phyloP scores from a whole-genome alignment of 2,329 filamentous ascomycete species.

The Rosellinia necatrix region DNA sequence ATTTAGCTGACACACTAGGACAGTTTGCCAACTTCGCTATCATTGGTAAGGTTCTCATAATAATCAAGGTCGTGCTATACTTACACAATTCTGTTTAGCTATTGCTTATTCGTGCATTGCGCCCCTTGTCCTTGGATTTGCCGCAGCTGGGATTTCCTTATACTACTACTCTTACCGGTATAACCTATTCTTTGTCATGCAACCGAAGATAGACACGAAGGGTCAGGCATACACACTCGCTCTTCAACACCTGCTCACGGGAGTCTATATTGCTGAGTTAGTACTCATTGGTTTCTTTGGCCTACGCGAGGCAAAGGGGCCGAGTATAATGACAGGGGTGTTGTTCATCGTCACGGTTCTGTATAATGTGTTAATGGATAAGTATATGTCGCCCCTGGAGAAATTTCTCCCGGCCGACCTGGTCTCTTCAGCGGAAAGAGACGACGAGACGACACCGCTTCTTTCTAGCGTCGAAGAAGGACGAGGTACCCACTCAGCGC shows the following conservation, averaged over 20 bases:
- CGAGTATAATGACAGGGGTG: constrained; percentile 64
- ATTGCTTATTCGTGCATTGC: constrained; percentile 78
- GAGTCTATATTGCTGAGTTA: constrained; percentile 71
- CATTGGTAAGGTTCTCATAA: constrained; percentile 33
- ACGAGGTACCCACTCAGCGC: constrained; percentile 28
- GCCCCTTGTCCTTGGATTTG: constrained; percentile 73
- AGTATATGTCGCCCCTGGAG: constrained; percentile 39
- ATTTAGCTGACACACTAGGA: constrained; percentile 14
- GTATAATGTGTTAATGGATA: constrained; percentile 57
- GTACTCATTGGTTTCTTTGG: constrained; percentile 73
- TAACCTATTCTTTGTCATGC: constrained; percentile 74
- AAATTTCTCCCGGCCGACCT: constrained; percentile 36
- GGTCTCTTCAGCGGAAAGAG: constrained; percentile 18
- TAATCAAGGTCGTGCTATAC: neutral
- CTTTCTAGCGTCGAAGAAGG: constrained; percentile 37
- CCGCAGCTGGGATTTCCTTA: constrained; percentile 67
- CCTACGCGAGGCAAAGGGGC: constrained; percentile 61
- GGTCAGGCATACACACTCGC: constrained; percentile 73
- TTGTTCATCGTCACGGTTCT: constrained; percentile 64
- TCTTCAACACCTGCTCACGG: constrained; percentile 72
- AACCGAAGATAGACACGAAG: constrained; percentile 73
- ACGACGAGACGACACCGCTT: constrained; percentile 35
- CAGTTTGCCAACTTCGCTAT: constrained; percentile 43
- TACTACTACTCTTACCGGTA: constrained; percentile 79
- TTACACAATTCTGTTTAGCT: constrained; percentile 32